These are phyloP conservation scores for Phascolomyces articulosus DNA, from an alignment of 371 early-diverging fungal species.

Conservation along the genomic window DNA sequence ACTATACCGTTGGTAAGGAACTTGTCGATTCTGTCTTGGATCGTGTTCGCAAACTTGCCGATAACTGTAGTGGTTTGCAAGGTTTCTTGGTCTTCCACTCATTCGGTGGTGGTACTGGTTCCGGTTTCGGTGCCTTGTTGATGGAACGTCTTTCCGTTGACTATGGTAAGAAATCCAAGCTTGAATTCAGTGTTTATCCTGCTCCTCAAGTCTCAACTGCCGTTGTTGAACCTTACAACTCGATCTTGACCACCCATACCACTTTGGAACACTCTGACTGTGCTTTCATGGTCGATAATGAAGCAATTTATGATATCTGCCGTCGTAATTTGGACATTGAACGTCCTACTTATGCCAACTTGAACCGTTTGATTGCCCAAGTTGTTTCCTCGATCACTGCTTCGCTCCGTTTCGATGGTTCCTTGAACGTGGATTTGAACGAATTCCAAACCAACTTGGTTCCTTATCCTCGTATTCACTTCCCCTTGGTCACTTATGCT, in stretches of 20 bases:
- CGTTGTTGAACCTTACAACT: slow-evolving; percentile 99
- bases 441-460: slow-evolving; percentile 98
- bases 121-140: slow-evolving; percentile 98
- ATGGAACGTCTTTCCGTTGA: slow-evolving; percentile 95
- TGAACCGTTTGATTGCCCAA: slow-evolving; percentile 98
- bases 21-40: slow-evolving; percentile 97
- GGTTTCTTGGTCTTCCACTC: slow-evolving; percentile 99
- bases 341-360: slow-evolving; percentile 95
- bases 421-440: slow-evolving; percentile 93
- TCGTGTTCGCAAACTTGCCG: slow-evolving; percentile 96
- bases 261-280: slow-evolving; percentile 96
- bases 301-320: slow-evolving; percentile 98
- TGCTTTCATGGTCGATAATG: slow-evolving; percentile 92
- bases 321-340: slow-evolving; percentile 96
- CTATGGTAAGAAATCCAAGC: slow-evolving; percentile 98
- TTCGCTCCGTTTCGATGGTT: slow-evolving; percentile 97
- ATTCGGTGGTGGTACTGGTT: slow-evolving; percentile 99
- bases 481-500: slow-evolving; percentile 92
- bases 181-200: slow-evolving; percentile 98
- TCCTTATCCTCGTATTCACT: slow-evolving; percentile 95
- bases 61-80: slow-evolving; percentile 97
- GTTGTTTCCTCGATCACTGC: slow-evolving; percentile 99
- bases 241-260: slow-evolving; percentile 94
- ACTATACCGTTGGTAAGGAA: slow-evolving; percentile 99
- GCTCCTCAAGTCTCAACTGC: slow-evolving; percentile 97